Percentiles rank a stretch among this genome's conserved stretches.
Evolutionary conservation across 345 rosid genomes (phyloP).

Genomic region (Citrus mangshanensis): DNA sequence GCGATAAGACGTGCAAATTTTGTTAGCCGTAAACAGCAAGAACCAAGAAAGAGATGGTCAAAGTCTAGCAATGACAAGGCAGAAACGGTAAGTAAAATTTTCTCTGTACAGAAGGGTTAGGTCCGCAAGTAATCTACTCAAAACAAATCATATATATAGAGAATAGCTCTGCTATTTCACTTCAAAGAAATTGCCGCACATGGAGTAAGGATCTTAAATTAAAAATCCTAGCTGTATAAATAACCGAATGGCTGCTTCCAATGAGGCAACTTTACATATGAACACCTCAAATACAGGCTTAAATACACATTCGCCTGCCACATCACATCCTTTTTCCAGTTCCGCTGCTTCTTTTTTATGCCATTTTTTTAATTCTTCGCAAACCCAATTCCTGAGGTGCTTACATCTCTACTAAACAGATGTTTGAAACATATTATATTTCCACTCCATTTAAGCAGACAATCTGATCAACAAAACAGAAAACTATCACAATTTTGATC

Average conservation of each 20-base stretch:
- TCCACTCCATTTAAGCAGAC: conserved; percentile 6
- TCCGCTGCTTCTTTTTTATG: conserved; percentile 3
- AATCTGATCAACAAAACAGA: conserved; percentile 15
- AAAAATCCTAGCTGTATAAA: background rate
- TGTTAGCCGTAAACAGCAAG: background rate
- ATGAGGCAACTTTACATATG: background rate
- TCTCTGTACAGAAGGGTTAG: too few relatives aligned
- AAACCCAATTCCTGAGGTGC: background rate
- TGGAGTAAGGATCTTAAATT: background rate
- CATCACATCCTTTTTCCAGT: background rate
- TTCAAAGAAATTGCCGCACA: background rate
- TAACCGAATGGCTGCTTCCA: background rate
- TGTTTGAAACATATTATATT: background rate
- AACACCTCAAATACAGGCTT: background rate
- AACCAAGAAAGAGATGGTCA: too few relatives aligned
- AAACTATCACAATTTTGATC: background rate
- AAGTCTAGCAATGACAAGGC: background rate
- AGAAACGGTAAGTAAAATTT: background rate
- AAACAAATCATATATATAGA: background rate
- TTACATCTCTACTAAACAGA: background rate
- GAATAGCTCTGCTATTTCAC: background rate
- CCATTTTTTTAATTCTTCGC: conserved; percentile 8
- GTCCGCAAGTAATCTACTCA: background rate
- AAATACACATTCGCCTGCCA: background rate
- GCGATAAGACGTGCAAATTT: background rate